Conservation (phyloP, 2,329 filamentous ascomycete species). For the Aschersonia sp. region DNA sequence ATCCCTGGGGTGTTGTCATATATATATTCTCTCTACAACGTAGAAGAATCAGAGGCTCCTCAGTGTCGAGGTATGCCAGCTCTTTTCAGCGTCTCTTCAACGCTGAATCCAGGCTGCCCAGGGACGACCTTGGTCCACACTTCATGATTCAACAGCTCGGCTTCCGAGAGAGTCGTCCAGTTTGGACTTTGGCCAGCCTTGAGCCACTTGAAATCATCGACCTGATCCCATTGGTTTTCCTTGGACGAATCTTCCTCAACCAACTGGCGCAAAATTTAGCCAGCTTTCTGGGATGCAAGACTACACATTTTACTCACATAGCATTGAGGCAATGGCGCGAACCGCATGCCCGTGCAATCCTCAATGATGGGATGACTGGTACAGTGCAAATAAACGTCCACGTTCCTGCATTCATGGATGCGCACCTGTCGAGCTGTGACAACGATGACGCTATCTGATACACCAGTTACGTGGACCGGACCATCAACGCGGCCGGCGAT, state of each 20-base stretch:
- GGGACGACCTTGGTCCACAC: constrained; percentile 58
- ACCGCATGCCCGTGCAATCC: constrained; percentile 64
- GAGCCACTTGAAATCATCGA: constrained; percentile 97
- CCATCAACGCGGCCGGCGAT: constrained; percentile 68
- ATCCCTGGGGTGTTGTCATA: not conserved
- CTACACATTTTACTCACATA: constrained; percentile 45
- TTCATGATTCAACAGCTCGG: constrained; percentile 41
- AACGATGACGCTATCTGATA: constrained; percentile 61
- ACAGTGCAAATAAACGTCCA: constrained; percentile 74
- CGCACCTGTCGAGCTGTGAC: constrained; percentile 77
- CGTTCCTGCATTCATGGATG: constrained; percentile 74
- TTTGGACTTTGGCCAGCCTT: constrained; percentile 78
- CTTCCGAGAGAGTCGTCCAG: constrained; percentile 57
- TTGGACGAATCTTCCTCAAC: constrained; percentile 11
- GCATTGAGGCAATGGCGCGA: constrained; percentile 56
- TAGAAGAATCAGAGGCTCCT: not conserved
- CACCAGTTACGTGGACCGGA: constrained; percentile 66
- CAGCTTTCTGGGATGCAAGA: constrained; percentile 7
- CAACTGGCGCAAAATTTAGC: constrained; percentile 4
- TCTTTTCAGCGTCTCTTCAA: constrained; percentile 50
- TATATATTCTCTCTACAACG: not conserved
- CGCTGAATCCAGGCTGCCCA: constrained; percentile 44
- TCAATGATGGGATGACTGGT: constrained; percentile 86
- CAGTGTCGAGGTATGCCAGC: constrained; percentile 21
- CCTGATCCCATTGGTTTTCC: constrained; percentile 70